Evolutionary conservation across 768 basidiomycete species (phyloP).

Genomic region (Antrodiella citrinella): DNA sequence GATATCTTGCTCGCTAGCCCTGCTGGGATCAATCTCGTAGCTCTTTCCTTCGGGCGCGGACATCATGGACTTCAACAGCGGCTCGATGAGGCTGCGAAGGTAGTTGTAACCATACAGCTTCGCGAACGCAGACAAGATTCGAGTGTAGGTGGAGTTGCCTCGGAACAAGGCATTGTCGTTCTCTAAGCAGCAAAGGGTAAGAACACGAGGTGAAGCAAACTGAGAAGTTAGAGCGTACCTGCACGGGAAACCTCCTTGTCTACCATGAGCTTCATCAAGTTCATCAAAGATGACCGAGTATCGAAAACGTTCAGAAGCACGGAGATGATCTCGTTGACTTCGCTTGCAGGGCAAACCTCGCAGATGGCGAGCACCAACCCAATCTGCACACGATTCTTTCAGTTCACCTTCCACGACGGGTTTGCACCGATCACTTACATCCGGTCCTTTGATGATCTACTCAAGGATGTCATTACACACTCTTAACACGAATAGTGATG

Average conservation of each 20-base stretch:
- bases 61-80: slow-evolving; percentile 69
- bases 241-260: slow-evolving; percentile 77
- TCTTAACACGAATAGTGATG: slow-evolving; percentile 1
- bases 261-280: slow-evolving; percentile 74
- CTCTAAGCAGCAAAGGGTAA: slow-evolving; percentile 33
- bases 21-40: slow-evolving; percentile 72
- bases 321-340: slow-evolving; percentile 79
- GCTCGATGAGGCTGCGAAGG: slow-evolving; percentile 69
- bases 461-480: no score
- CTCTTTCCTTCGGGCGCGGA: slow-evolving; percentile 64
- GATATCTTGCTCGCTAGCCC: slow-evolving; percentile 48
- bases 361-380: slow-evolving; percentile 78
- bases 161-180: slow-evolving; percentile 80
- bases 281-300: slow-evolving; percentile 61
- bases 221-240: slow-evolving; percentile 34
- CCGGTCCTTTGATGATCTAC: slow-evolving; percentile 66
- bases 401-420: slow-evolving; percentile 5
- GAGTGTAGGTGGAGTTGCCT: slow-evolving; percentile 80
- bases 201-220: neutral
- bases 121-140: slow-evolving; percentile 80
- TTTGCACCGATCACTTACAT: no score
- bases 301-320: slow-evolving; percentile 85
- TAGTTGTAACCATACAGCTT: slow-evolving; percentile 90
- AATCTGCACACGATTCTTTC: slow-evolving; percentile 43
- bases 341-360: slow-evolving; percentile 71